Evolutionary conservation across 2,329 filamentous ascomycete genomes (phyloP), one percentile per base, ranked within the genome.

Genomic region (Colletotrichum tropicale): DNA sequence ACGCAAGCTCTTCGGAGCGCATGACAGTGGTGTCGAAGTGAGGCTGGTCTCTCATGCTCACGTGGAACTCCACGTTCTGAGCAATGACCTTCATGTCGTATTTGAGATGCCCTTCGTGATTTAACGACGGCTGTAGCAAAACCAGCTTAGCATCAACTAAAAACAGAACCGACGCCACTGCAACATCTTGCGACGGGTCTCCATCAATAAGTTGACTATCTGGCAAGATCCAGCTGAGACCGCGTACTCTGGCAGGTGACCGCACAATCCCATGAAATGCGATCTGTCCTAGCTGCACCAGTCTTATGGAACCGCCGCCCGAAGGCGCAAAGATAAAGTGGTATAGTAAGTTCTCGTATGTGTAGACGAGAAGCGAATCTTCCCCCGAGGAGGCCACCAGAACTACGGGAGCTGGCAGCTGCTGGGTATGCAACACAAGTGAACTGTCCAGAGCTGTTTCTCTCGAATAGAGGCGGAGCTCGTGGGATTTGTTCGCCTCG

Each of bases 11-110:
- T 48, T 77, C 74, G 15, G 67, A 26, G 26, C 62, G 60, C n/a
- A 66, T 36, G 16, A 52, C 36, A 87, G 83, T 48, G 87, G 85
- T 55, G 21, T 75, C 74, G n/a, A 76, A 62, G 34, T 76, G 71
- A 8, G 92, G 92, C 80, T 98, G 94, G 81, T 99, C 97, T 78
- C 96, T 93, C 92, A 98, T 98, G 80, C 97, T 92, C 70, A 94
- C 93, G 83, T 98, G 98, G 81, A 97, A 98, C 83, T 99, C 97
- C 55, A 98, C 96, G 80, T 98, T 98, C 80, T 98, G 95, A 15
- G 96, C 96, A 81, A 99, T 94, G 75, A 98, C 94, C 12, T 96
- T 94, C 97, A 99, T 99, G 82, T 98, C 96, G 82, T 99, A 99
- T 86, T 98, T 98, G 67, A 98, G 89, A 79, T 96, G 94, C 7